A percentile compares a stretch with the other conserved stretches of the same genome.
Evolutionary conservation across 306 rosid genomes (phyloP).

Genomic region (Sicyos edulis): DNA sequence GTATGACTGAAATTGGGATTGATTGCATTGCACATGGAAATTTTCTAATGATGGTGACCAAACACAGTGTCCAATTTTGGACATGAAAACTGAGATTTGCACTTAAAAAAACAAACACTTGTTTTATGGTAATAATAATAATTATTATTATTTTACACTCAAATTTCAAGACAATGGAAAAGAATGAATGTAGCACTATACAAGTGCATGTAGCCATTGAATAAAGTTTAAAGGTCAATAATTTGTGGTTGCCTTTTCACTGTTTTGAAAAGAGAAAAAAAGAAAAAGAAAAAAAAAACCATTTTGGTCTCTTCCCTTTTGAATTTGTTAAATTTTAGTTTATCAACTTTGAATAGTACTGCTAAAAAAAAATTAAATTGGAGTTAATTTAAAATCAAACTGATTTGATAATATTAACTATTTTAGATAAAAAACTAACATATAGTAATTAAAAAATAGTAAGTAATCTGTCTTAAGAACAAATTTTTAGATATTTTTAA

Average conservation of each 20-base stretch:
- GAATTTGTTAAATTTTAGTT: too few relatives aligned
- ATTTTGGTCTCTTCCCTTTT: too few relatives aligned
- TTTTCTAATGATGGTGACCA: neutral
- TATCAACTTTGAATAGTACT: too few relatives aligned
- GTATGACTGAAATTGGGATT: neutral
- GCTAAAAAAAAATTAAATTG: too few relatives aligned
- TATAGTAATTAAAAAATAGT: too few relatives aligned
- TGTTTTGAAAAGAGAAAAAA: neutral
- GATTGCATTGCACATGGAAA: constrained; percentile 9
- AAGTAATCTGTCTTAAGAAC: too few relatives aligned
- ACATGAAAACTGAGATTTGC: constrained; percentile 9
- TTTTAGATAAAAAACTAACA: too few relatives aligned
- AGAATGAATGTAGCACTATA: neutral
- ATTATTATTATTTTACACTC: neutral
- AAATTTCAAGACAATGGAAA: constrained; percentile 12
- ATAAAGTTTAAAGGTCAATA: neutral
- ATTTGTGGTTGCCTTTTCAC: constrained; percentile 8
- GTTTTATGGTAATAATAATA: neutral
- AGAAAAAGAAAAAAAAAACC: too few relatives aligned
- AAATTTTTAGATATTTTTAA: too few relatives aligned
- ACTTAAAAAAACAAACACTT: neutral
- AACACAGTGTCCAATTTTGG: constrained; percentile 4
- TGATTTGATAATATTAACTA: too few relatives aligned
- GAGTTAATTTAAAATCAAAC: too few relatives aligned
- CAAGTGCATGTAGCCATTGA: neutral